Conservation (phyloP, 169 alveolate genomes). For the Plasmodium gaboni region DNA sequence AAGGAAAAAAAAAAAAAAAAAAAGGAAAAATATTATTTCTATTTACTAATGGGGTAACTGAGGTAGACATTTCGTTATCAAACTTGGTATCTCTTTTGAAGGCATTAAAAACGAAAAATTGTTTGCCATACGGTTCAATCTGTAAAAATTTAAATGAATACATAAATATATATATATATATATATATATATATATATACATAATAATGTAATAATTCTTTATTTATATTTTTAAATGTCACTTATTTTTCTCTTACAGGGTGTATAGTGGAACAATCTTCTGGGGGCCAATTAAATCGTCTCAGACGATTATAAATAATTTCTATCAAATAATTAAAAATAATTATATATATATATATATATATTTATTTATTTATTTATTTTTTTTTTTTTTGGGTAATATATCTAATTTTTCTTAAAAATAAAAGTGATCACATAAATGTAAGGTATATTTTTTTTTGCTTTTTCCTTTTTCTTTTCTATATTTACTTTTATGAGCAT, state of each 20-base stretch:
- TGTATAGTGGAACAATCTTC: constrained; percentile 69
- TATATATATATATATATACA: no score
- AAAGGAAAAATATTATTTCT: neutral
- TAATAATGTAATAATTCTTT: no score
- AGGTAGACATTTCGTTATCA: constrained; percentile 56
- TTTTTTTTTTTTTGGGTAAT: neutral
- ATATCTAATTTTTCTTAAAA: neutral
- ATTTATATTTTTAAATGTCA: no score
- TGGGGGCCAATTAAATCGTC: constrained; percentile 76
- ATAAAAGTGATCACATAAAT: neutral
- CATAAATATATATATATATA: neutral
- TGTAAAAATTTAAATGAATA: neutral
- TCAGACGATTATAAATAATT: constrained; percentile 56
- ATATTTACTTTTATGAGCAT: constrained; percentile 65
- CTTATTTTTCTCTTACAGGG: constrained; percentile 50
- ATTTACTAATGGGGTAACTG: constrained; percentile 54
- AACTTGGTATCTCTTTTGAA: constrained; percentile 53
- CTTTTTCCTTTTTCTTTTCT: neutral
- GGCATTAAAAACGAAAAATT: constrained; percentile 69
- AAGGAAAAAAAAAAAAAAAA: constrained; percentile 2
- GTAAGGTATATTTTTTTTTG: neutral
- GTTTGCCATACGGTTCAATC: constrained; percentile 74
- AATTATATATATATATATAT: neutral
- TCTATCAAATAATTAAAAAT: constrained; percentile 19
- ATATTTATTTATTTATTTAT: neutral